Evolutionary conservation across 2,329 filamentous ascomycete species (phyloP), one percentile per base, ranked within the genome.

Genomic region (Incumbomyces lentus): DNA sequence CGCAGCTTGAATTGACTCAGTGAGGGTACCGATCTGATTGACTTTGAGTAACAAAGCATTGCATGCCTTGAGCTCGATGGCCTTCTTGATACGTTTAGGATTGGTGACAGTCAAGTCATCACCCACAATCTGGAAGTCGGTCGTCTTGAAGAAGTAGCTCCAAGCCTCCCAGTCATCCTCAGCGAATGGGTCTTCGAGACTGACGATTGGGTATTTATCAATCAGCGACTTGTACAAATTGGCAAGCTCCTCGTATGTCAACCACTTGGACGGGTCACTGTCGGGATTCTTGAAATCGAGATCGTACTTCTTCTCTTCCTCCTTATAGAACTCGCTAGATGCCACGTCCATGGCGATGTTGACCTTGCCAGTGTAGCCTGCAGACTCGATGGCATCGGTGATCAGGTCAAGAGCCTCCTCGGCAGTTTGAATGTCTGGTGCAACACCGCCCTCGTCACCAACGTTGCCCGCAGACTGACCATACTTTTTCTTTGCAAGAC

Each of bases 251-350:
- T 96, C 87, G 73, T 96, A 96, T 60, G 86, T 95, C 76, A 98
- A 77, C 92, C 92, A 96, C 81, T 98, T 96, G 76, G 72, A 78
- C 65, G 82, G 78, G 76, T 98, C 92, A 29, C 42, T 45, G 55
- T 96, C 84, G 63, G 92, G 90, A 82, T 98, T 98, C 86, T 98
- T 96, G 86, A 96, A 98, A 83, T 96, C 92, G 57, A 98, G 79
- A 67, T 98, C 92, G 80, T 98, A 98, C 79, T 96, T 96, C 85
- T 96, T 95, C 68, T 74, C 90, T 44, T 92, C 86, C 62, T 75
- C 71, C 77, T 96, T 96, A 84, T 98, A 98, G 80, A 98, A 98
- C 72, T 98, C 92, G 76, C 86, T 94, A 57, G 92, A 95, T 57
- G 92, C 92, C 66, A 96, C 90, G 64, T 98, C 92, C 88, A 98